Percentiles rank a stretch among this genome's conserved stretches.
Conservation (phyloP, 306 rosid genomes). For the Sechiopsis laciniata region DNA sequence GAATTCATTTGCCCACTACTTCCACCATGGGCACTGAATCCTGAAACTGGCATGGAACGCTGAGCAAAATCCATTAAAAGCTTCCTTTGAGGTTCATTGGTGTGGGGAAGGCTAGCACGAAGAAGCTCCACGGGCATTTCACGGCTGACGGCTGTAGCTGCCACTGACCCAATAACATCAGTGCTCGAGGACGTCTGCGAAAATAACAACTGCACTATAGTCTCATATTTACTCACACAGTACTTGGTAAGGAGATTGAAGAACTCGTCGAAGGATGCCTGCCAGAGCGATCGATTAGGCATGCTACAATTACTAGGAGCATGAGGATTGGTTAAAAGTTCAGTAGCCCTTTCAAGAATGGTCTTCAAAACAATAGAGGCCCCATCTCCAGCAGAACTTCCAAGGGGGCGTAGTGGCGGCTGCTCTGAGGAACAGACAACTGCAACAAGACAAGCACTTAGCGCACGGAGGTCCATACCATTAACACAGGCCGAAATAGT, state of each 20-base stretch:
- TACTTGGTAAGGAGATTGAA: slow-evolving; percentile 76
- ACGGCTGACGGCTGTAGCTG: slow-evolving; percentile 54
- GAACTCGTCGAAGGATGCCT: slow-evolving; percentile 85
- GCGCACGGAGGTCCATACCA: slow-evolving; percentile 82
- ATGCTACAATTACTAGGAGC: slow-evolving; percentile 65
- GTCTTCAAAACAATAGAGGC: slow-evolving; percentile 72
- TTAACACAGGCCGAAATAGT: slow-evolving; percentile 56
- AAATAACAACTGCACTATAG: slow-evolving; percentile 57
- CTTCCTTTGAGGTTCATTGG: slow-evolving; percentile 74
- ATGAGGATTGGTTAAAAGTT: slow-evolving; percentile 67
- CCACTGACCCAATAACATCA: slow-evolving; percentile 56
- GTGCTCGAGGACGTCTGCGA: slow-evolving; percentile 48
- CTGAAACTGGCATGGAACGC: slow-evolving; percentile 71
- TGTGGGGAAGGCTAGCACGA: slow-evolving; percentile 94
- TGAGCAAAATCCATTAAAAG: slow-evolving; percentile 66
- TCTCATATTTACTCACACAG: slow-evolving; percentile 73
- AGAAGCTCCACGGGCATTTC: slow-evolving; percentile 98
- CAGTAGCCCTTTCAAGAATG: slow-evolving; percentile 87
- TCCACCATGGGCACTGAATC: slow-evolving; percentile 40
- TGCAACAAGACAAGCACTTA: slow-evolving; percentile 93
- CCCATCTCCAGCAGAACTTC: slow-evolving; percentile 89
- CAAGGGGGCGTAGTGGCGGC: slow-evolving; percentile 93
- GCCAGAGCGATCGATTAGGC: slow-evolving; percentile 77
- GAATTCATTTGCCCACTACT: slow-evolving; percentile 58
- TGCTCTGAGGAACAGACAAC: slow-evolving; percentile 83